A percentile compares a stretch with the other conserved stretches of the same genome.
These are phyloP conservation scores for Stephania cephalantha DNA, from an alignment of 164 flowering plant species.

Conservation along the genomic window DNA sequence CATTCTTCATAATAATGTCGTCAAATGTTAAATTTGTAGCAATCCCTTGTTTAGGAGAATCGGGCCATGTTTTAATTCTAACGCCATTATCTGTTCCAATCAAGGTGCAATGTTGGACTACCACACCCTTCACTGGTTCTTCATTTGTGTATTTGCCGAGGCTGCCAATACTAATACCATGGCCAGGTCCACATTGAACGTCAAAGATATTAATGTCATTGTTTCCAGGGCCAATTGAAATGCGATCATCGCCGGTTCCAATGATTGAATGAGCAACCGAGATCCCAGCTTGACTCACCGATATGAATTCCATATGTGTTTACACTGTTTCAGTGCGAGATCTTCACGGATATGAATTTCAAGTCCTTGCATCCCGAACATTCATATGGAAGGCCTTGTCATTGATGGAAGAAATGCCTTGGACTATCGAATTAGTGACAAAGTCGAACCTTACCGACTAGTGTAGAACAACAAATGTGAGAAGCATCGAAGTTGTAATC, in stretches of 20 bases:
- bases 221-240: constrained; percentile 36
- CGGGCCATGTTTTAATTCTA: constrained; percentile 50
- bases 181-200: constrained; percentile 47
- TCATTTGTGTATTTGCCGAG: constrained; percentile 49
- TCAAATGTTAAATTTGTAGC: constrained; percentile 37
- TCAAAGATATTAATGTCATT: constrained; percentile 13
- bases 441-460: constrained; percentile 32
- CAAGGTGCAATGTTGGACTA: constrained; percentile 39
- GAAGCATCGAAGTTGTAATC: too few species aligned
- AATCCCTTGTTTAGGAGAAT: constrained; percentile 11
- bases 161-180: constrained; percentile 63
- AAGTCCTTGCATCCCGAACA: constrained; percentile 22
- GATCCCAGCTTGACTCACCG: constrained; percentile 2
- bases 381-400: constrained; percentile 34
- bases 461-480: not conserved
- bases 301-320: constrained; percentile 29
- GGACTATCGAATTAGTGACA: constrained; percentile 23
- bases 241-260: constrained; percentile 34
- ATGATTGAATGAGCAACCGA: constrained; percentile 5
- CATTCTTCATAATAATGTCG: constrained; percentile 36
- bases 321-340: constrained; percentile 24
- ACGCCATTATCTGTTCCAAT: constrained; percentile 44
- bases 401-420: constrained; percentile 20
- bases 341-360: constrained; percentile 8
- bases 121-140: constrained; percentile 31